Base-by-base conservation (phyloP, 179 eudicot genomes). In the Actinidia arguta region DNA sequence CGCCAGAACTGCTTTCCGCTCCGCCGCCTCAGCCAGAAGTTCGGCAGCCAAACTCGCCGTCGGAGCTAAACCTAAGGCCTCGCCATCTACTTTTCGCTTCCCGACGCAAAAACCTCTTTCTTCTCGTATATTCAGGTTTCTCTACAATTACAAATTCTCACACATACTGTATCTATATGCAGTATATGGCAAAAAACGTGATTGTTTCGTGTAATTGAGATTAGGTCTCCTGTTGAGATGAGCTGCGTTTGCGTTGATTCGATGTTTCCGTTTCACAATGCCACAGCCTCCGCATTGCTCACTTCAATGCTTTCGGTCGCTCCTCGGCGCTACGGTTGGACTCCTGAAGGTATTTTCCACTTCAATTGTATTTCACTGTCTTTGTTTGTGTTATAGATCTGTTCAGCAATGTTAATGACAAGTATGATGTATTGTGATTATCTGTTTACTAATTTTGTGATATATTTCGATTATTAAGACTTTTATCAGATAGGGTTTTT, bases 271-370 rank as follows among this genome's bases (percentile, higher is more conserved):
- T 91, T 87, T 84, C 96, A 96, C 88, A 91, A 94, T 12, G 97
- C 97, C 42, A 93, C 98, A 20, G 95, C 96, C 31, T 91, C 98
- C 39, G 94, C 97, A 3, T 87, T 96, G 89, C 92, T 96, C 83
- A 93, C 87, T 82, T 94, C 98, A 3, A 89, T 94, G 95, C 92
- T 96, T 27, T 90, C 94, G 14, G 89, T 71, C 70, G 36, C 95
- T 76, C 90, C 93, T 71, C 82, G 92, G 22, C 73, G 83, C 82
- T 86, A 75, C 59, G 95, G 90, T 84, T 94, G 95, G 98, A 90
- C 90, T 81, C 84, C 82, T 71, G 98, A 95, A 89, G 98, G 98
- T 95, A 81, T 61, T 36, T 59, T 8, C 52, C 46, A 14, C 12
- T 44, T 52, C 20, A 54, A 7, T 44, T 50, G 16, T 80, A 58